phyloP scores from a whole-genome alignment of 2,329 filamentous ascomycete genomes.

The Neonectria faginata region DNA sequence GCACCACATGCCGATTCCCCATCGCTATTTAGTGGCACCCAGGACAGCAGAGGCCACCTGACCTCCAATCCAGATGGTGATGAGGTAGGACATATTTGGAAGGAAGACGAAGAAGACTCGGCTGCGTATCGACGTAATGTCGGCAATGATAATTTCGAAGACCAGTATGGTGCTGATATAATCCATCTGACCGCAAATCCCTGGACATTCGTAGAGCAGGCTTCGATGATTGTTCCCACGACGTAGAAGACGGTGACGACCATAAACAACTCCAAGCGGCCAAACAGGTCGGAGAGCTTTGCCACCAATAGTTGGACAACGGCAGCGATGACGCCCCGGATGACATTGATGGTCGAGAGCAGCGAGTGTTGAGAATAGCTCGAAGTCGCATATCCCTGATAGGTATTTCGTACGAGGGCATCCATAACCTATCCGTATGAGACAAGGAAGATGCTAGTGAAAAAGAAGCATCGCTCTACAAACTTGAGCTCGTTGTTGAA shows the following conservation, averaged over 20 bases:
- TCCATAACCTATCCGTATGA: background rate
- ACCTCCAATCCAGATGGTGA: constrained; percentile 70
- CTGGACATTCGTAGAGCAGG: constrained; percentile 64
- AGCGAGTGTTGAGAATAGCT: constrained; percentile 55
- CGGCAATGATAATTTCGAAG: constrained; percentile 74
- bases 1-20: constrained; percentile 72
- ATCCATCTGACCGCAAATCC: constrained; percentile 67
- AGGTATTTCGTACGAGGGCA: background rate
- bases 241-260: constrained; percentile 66
- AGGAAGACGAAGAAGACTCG: constrained; percentile 69
- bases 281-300: constrained; percentile 64
- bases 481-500: background rate
- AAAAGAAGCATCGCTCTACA: constrained; percentile 1
- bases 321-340: constrained; percentile 55
- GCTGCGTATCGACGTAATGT: constrained; percentile 70
- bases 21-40: constrained; percentile 62
- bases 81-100: constrained; percentile 69
- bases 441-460: constrained; percentile 3
- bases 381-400: constrained; percentile 10
- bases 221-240: constrained; percentile 69
- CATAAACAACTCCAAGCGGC: constrained; percentile 69
- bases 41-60: constrained; percentile 54
- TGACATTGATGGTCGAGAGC: constrained; percentile 58
- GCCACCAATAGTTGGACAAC: constrained; percentile 56
- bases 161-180: constrained; percentile 69